phyloP scores from a whole-genome alignment of 2,329 filamentous ascomycete species.

The Microdochium paspali region DNA sequence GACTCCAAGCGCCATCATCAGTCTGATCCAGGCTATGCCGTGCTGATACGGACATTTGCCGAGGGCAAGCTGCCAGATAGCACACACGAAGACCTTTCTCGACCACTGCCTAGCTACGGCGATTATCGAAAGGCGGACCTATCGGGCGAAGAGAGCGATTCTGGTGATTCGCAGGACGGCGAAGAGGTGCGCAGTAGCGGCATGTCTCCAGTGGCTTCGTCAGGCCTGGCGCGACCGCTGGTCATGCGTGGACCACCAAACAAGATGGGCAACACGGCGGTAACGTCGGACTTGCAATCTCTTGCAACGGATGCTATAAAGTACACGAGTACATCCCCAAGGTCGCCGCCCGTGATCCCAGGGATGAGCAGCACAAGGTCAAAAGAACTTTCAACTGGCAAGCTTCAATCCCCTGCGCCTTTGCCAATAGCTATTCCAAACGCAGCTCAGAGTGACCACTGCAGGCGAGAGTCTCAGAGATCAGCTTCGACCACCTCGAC shows the following conservation, averaged over 20 bases:
- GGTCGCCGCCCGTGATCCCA: neutral
- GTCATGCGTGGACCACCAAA: slow-evolving; percentile 5
- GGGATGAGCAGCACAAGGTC: neutral
- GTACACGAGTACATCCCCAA: neutral
- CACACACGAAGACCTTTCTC: slow-evolving; percentile 43
- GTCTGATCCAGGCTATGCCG: slow-evolving; percentile 46
- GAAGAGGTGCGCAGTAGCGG: slow-evolving; percentile 18
- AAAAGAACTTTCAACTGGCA: neutral
- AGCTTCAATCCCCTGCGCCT: neutral
- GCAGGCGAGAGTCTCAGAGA: neutral
- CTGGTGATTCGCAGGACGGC: slow-evolving; percentile 17
- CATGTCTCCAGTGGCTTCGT: slow-evolving; percentile 13
- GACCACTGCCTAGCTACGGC: slow-evolving; percentile 38
- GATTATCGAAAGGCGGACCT: slow-evolving; percentile 26
- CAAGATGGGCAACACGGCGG: neutral
- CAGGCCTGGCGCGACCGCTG: slow-evolving; percentile 9
- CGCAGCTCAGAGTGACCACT: neutral
- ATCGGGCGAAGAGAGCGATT: slow-evolving; percentile 19
- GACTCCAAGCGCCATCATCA: neutral
- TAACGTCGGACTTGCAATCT: slow-evolving; percentile 2
- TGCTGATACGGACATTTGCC: slow-evolving; percentile 56
- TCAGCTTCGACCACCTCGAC: neutral
- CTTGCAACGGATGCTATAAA: slow-evolving; percentile 3
- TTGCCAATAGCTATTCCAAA: neutral
- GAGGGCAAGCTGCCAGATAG: slow-evolving; percentile 57